Evolutionary conservation across 148 eudicot genomes (phyloP), one percentile per base, ranked within the genome.

Genomic region (Pouteria glomerata): DNA sequence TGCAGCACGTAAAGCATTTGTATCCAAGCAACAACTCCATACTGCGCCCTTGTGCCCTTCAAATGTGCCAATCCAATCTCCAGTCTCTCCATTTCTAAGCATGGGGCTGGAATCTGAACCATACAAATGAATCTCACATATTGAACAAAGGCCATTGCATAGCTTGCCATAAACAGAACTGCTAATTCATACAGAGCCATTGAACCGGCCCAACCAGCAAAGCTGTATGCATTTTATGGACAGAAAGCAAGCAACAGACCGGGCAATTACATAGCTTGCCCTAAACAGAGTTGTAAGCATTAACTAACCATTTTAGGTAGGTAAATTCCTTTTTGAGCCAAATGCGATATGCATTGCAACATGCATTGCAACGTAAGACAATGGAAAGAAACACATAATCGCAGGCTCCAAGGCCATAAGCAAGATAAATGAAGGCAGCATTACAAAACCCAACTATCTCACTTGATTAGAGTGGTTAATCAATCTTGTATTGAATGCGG

Each of bases 41-140:
- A 91, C 97, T 52, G 97, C 97, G 63, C 97, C 97, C 76, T 91
- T 91, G 78, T 91, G 97, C 27, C 97, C 97, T 78, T 86, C 84
- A 77, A 91, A 90, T 39, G 97, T 90, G 71, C 97, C 97, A 85
- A 91, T 79, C 97, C 97, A 91, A 64, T 91, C 97, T 69, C 97
- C 97, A 67, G 93, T 88, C 77, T 91, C 97, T 66, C 97, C 97
- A 78, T 91, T 91, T 79, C 97, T 82, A 47, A 91, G 85, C 93
- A 91, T 91, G 12, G 97, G 97, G 57, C 62, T 88, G 50, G 93
- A 91, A 79, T 91, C 97, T 91, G 72, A 73, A 71, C 16, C 26
- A 35, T 16, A 74, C 3, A 6, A 41, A 66, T 10, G 26, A 47
- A 66, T 47, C 16, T 18, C 11, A 29, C 3, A 13, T 29, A 15